Evolutionary conservation across 352 stramenopile species (phyloP), one percentile per base, ranked within the genome.

Genomic region (Phytopythium litorale): DNA sequence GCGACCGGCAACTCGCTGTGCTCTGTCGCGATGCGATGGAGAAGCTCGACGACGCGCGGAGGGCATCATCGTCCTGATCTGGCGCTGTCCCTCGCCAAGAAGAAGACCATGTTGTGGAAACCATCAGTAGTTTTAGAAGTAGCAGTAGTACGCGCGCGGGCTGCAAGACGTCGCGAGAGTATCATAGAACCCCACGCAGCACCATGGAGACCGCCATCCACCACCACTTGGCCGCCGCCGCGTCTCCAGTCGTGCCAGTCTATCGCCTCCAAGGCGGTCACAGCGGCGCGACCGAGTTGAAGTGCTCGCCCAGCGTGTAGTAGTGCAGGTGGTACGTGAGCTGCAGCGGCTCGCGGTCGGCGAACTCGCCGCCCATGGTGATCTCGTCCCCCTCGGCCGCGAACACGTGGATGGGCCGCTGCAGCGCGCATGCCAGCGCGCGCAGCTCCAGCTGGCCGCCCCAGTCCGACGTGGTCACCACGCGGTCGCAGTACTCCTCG

Each of bases 301-400:
- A 99, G 77, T 99, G 97, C 68, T 98, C 97, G n/a, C 97, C 97
- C 38, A 99, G 84, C 38, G 97, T 91, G 83, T 99, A 99, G 76
- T 99, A 99, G 76, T 99, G 92, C 61, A 97, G 72, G 73, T 99
- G 97, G 60, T 92, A 96, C 23, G 95, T 98, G 56, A 99, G 70
- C 60, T 92, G 78, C 49, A 99, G 86, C 8, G 90, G 81, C 58
- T 88, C 73, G 13, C 70, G 58, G 42, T 65, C 68, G 42, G 65
- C 60, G 54, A 89, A 91, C 50, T 98, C 91, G 37, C 79, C 78
- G 38, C 95, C 92, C 86, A 99, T 98, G 23, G 86, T 68, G 48
- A 99, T 81, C 32, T 91, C 76, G 54, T 91, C 78, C 16, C 79
- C 79, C 53, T 97, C 86, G 7, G 91, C 87, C 13, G 85, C 91